A percentile compares a stretch with the other conserved stretches of the same genome.
Conservation (phyloP, 2,329 filamentous ascomycete genomes). For the Scedosporium apiospermum region DNA sequence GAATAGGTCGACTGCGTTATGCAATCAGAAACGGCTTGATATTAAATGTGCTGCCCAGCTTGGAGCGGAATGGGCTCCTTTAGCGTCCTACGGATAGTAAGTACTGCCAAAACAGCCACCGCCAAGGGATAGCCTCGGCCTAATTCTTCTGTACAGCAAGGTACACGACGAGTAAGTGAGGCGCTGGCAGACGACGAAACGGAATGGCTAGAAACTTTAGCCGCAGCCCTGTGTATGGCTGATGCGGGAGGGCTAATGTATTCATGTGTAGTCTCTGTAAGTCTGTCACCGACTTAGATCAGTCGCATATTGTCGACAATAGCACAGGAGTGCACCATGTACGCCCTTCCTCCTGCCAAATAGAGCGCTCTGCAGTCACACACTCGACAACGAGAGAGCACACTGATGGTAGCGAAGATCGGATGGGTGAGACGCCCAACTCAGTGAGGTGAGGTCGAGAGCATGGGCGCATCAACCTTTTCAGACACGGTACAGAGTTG, state of each 20-base stretch:
- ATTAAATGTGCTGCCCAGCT: constrained; percentile 4
- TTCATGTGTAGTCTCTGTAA: background rate
- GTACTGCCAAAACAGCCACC: background rate
- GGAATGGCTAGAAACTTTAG: constrained; percentile 5
- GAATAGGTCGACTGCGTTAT: background rate
- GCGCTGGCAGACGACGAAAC: background rate
- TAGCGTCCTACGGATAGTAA: background rate
- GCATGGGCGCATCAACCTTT: background rate
- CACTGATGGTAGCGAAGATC: background rate
- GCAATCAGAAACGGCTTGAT: constrained; percentile 7
- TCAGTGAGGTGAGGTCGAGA: background rate
- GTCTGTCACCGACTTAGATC: background rate
- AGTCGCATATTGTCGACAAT: background rate
- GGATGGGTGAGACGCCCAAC: background rate
- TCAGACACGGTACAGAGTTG: background rate
- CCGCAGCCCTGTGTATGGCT: constrained; percentile 4
- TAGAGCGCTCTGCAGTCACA: background rate
- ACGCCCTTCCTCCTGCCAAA: background rate
- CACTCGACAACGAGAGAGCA: background rate
- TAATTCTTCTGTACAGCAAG: constrained; percentile 1
- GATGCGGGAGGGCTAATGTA: background rate
- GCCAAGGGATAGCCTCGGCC: background rate
- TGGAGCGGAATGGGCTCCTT: background rate
- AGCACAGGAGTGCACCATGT: background rate
- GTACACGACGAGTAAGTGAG: background rate